Evolutionary conservation across 2,329 filamentous ascomycete species (phyloP).

Genomic region (Diaporthe vaccinii): DNA sequence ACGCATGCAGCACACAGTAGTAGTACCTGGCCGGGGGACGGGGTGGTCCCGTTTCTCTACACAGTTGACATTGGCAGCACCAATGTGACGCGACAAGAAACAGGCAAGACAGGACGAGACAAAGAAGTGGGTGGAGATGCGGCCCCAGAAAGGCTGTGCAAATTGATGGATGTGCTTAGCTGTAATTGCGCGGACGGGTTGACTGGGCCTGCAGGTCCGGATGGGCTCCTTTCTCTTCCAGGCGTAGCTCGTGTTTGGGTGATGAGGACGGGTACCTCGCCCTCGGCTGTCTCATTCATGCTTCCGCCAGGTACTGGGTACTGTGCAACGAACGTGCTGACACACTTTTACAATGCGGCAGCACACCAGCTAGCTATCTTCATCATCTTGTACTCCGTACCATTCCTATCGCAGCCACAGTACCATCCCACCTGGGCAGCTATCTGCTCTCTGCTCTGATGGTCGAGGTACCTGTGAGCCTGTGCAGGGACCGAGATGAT

Average conservation of each 20-base stretch:
- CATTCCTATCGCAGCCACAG: not conserved
- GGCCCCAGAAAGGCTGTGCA: conserved; percentile 25
- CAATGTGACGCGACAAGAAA: conserved; percentile 20
- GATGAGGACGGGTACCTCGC: conserved; percentile 21
- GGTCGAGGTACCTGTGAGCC: not conserved
- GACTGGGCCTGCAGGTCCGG: conserved; percentile 28
- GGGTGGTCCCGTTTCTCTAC: not conserved
- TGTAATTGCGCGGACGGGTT: conserved; percentile 27
- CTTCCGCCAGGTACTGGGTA: not conserved
- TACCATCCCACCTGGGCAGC: not conserved
- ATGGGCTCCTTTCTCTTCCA: conserved; percentile 23
- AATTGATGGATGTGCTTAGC: conserved; percentile 30
- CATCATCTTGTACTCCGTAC: not conserved
- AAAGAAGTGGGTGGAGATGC: conserved; percentile 23
- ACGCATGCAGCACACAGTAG: not conserved
- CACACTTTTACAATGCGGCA: not conserved
- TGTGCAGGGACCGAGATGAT: not conserved
- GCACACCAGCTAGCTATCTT: not conserved
- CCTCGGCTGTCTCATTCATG: not conserved
- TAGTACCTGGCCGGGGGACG: not conserved
- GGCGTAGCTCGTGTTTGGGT: conserved; percentile 27
- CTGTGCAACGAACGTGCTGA: not conserved
- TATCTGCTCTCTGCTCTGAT: not conserved
- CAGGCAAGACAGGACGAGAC: conserved; percentile 12
- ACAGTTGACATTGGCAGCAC: conserved; percentile 7